Evolutionary conservation across 2,329 filamentous ascomycete genomes (phyloP).

Genomic region (Xylariomycetidae sp.): DNA sequence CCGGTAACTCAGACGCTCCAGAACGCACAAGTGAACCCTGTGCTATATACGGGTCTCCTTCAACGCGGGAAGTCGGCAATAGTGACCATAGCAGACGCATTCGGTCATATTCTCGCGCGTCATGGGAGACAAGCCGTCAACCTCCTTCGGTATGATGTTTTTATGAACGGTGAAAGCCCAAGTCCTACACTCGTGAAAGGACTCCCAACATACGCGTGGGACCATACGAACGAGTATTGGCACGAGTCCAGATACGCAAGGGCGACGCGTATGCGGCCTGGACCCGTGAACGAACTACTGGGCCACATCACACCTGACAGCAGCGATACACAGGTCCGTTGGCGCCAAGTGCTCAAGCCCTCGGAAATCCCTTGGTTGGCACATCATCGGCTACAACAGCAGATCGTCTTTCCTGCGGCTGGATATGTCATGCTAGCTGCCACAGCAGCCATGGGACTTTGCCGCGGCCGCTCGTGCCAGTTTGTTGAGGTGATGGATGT

Average conservation of each 20-base stretch:
- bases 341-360: constrained; percentile 7
- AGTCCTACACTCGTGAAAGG: not conserved
- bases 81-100: constrained; percentile 7
- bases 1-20: constrained; percentile 31
- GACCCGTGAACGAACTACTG: constrained; percentile 5
- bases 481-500: constrained; percentile 7
- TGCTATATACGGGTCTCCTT: constrained; percentile 29
- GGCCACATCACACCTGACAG: constrained; percentile 7
- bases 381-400: constrained; percentile 8
- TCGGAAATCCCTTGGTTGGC: constrained; percentile 10
- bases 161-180: not conserved
- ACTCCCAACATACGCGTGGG: constrained; percentile 12
- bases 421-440: constrained; percentile 6
- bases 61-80: constrained; percentile 23
- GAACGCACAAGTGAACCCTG: constrained; percentile 4
- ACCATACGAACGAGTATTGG: constrained; percentile 11
- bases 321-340: constrained; percentile 6
- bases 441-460: constrained; percentile 3
- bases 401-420: constrained; percentile 10
- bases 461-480: not conserved
- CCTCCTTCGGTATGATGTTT: constrained; percentile 2
- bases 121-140: constrained; percentile 6
- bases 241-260: constrained; percentile 9
- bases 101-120: constrained; percentile 12
- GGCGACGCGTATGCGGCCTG: not conserved